Evolutionary conservation across 768 basidiomycete genomes (phyloP).

Genomic region (Candolleomyces efflorescens): DNA sequence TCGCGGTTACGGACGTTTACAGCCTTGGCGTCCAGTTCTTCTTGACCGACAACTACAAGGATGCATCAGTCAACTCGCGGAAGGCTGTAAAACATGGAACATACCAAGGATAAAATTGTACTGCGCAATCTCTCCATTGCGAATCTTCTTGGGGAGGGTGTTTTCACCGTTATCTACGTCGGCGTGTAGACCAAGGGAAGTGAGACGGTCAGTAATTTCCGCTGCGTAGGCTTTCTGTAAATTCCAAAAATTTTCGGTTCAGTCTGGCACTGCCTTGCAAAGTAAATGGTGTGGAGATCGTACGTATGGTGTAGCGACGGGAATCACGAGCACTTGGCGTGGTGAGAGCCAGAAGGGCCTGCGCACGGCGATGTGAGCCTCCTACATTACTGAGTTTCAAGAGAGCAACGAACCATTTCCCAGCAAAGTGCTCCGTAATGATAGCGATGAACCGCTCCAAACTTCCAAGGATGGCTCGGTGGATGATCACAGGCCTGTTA

Average conservation of each 20-base stretch:
- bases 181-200: constrained; percentile 70
- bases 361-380: background rate
- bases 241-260: background rate
- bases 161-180: constrained; percentile 92
- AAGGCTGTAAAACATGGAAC: background rate
- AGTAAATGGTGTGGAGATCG: constrained; percentile 26
- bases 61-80: background rate
- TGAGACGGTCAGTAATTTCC: constrained; percentile 68
- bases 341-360: constrained; percentile 99
- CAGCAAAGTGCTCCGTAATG: constrained; percentile 94
- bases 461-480: constrained; percentile 92
- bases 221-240: constrained; percentile 85
- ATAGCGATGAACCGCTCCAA: constrained; percentile 96
- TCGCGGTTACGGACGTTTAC: constrained; percentile 97
- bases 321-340: constrained; percentile 92
- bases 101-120: constrained; percentile 96
- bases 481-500: constrained; percentile 95
- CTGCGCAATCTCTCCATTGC: constrained; percentile 95
- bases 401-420: constrained; percentile 74
- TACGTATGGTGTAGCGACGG: constrained; percentile 87
- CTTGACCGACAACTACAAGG: constrained; percentile 83
- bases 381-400: background rate
- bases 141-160: constrained; percentile 94
- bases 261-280: constrained; percentile 12
- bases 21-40: constrained; percentile 79